phyloP scores from a whole-genome alignment of 2,329 filamentous ascomycete genomes.

The Colletotrichum sojae region DNA sequence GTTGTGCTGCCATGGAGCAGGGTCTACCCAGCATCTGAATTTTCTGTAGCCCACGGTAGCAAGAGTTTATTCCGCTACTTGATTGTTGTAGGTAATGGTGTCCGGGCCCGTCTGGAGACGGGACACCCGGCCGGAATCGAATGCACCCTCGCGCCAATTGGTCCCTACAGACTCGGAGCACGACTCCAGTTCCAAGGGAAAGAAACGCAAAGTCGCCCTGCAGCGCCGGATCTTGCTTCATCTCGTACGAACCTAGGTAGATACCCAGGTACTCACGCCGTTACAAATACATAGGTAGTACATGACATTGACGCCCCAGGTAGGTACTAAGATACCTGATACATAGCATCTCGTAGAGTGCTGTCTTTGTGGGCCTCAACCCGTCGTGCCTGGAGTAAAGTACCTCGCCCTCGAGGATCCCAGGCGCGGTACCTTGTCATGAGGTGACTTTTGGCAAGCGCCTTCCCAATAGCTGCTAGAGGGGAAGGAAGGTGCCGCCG shows the following conservation, averaged over 20 bases:
- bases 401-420: slow-evolving; percentile 13
- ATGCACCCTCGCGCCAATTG: neutral
- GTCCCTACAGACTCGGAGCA: neutral
- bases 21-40: slow-evolving; percentile 1
- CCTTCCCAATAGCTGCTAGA: slow-evolving; percentile 17
- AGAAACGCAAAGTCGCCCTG: slow-evolving; percentile 15
- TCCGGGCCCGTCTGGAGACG: too few relatives aligned
- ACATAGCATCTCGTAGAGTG: too few relatives aligned
- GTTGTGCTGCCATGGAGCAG: neutral
- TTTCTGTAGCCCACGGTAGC: too few relatives aligned
- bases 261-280: neutral
- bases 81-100: too few relatives aligned
- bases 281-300: too few relatives aligned
- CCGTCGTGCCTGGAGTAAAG: slow-evolving; percentile 28
- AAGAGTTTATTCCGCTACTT: too few relatives aligned
- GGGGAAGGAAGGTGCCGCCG: slow-evolving; percentile 6
- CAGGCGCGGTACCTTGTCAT: slow-evolving; percentile 7
- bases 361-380: too few relatives aligned
- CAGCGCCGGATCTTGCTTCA: slow-evolving; percentile 27
- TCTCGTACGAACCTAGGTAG: slow-evolving; percentile 11
- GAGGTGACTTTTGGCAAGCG: slow-evolving; percentile 12
- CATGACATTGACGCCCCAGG: too few relatives aligned
- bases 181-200: neutral
- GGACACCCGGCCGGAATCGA: too few relatives aligned
- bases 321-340: too few relatives aligned